A percentile compares a stretch with the other conserved stretches of the same genome.
Conservation (phyloP, 2,329 filamentous ascomycete genomes). For the Scytalidium sp. region DNA sequence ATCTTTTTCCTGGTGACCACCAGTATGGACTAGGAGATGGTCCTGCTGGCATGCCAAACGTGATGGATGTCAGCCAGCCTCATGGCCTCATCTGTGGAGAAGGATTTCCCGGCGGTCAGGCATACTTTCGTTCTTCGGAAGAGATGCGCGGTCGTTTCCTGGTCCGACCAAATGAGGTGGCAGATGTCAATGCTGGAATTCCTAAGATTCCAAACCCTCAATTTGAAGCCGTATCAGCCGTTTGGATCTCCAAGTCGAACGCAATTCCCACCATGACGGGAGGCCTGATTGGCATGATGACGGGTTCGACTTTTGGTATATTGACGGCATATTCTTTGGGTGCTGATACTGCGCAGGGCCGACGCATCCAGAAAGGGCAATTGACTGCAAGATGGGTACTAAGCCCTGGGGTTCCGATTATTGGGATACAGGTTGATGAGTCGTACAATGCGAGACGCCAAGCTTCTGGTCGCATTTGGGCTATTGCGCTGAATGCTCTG, state of each 20-base stretch:
- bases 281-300: constrained; percentile 77
- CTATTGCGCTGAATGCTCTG: constrained; percentile 88
- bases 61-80: constrained; percentile 85
- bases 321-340: constrained; percentile 80
- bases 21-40: constrained; percentile 79
- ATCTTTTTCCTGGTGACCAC: constrained; percentile 69
- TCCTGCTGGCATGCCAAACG: constrained; percentile 75
- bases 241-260: constrained; percentile 87
- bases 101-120: constrained; percentile 77
- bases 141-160: constrained; percentile 79
- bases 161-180: constrained; percentile 54
- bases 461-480: constrained; percentile 73
- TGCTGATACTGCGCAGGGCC: constrained; percentile 48
- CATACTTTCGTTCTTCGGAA: constrained; percentile 71
- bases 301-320: constrained; percentile 79
- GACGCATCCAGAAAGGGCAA: constrained; percentile 68
- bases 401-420: constrained; percentile 88
- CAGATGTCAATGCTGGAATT: constrained; percentile 67
- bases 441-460: constrained; percentile 71
- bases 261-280: constrained; percentile 69
- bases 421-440: constrained; percentile 81
- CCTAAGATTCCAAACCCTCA: constrained; percentile 66
- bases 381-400: constrained; percentile 87
- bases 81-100: constrained; percentile 84
- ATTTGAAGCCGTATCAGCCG: constrained; percentile 68